Base-by-base conservation (phyloP, 225 moss, liverwort and hornwort genomes). In the Anthoceros angustus region DNA sequence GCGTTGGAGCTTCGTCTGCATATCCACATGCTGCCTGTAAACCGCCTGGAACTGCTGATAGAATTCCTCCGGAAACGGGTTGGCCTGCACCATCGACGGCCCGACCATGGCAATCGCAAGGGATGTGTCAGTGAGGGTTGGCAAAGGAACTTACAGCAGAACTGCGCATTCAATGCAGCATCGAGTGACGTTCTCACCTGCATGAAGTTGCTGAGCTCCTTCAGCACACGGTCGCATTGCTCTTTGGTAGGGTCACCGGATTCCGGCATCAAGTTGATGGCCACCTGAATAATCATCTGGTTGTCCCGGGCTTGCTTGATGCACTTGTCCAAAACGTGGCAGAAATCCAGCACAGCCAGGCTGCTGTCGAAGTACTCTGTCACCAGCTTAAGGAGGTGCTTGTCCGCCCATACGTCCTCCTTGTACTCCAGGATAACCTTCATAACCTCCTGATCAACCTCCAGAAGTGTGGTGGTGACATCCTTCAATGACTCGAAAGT, bases 381-480 rank as follows among this genome's bases (percentile, higher is more conserved):
- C 43, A 92, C 91, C 62, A 92, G 75, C n/a, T 81, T 80, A 75
- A 82, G 86, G 77, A 92, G 70, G 72, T 92, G 87, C 63, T 80
- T 78, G 25, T 84, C 84, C 2, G 84, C 84, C 91, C 91, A 92
- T 0, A 86, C 84, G 68, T 88, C 87, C 42, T 82, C 72, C 67
- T 86, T 87, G 74, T 79, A 84, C 0, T 76, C 78, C 9, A 84
- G 75, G 46, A 92, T 87, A 66, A 84, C 73, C 18, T 84, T 72
- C 43, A 82, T 76, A 41, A 92, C 91, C 25, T 92, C 84, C 50
- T 86, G 70, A 40, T 92, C 87, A 14, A 92, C 85, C 62, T 84
- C 86, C 32, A 86, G 63, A 69, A 92, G 76, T 48, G 79, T 86
- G 4, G 73, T 84, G 1, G 88, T 86, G 0, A 92, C 88, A 20